Base-by-base conservation (phyloP, 371 early-diverging fungal genomes). In the Saksenaea oblongispora region DNA sequence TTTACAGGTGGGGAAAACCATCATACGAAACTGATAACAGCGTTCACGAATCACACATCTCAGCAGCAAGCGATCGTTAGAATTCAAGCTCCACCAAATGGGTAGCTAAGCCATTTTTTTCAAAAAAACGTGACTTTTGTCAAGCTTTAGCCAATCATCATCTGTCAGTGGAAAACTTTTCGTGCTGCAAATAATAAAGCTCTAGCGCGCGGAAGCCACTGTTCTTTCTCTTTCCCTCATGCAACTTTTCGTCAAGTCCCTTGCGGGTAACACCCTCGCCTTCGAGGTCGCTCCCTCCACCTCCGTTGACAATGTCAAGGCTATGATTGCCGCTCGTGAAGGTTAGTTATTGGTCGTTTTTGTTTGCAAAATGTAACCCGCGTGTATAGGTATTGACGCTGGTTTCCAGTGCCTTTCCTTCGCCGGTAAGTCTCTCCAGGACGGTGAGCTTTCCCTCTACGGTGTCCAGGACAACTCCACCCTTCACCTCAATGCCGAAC, bases 391-490 rank as follows among this genome's bases (percentile, higher is more conserved):
- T 67, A 94, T 98, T 73, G 93, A 95, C 55, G 92, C 95, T 66
- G 93, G 89, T 75, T 91, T 93, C 84, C 96, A 95, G 82, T 91
- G 94, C 75, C 88, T 95, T 60, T 94, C 95, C 69, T 97, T 94
- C 82, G 93, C 92, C 66, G 96, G 95, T 68, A 97, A 95, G 89
- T 89, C 94, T 78, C 88, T 98, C 66, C 88, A 90, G 66, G 89
- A 93, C 69, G 90, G 89, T 58, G 86, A 89, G 64, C 84, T 93
- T 36, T 70, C 86, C 53, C 73, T 80, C 72, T 90, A 91, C 79
- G 94, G 93, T 85, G 91, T 95, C 72, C 93, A 91, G 76, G 90
- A 92, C 84, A 93, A 94, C 86, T 88, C 91, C 70, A 95, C 96
- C 62, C 87, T 95, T 63, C 94, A 95, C 88, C 79, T 96, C 61